These are phyloP conservation scores for Lichtheimia hyalospora DNA, from an alignment of 371 early-diverging fungal species.

Conservation along the genomic window DNA sequence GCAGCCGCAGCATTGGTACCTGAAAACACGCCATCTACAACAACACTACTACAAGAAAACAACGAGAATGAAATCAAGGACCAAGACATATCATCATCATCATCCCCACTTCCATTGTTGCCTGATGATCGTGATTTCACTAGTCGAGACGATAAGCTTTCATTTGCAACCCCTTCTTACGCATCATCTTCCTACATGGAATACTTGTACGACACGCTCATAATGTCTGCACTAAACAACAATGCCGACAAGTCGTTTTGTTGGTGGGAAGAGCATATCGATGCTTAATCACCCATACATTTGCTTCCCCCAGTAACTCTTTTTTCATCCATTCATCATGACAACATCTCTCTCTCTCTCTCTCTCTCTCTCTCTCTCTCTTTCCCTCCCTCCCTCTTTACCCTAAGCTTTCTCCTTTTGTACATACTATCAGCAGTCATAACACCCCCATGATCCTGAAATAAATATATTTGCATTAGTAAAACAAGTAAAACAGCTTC, in stretches of 20 bases:
- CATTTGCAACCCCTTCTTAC: background rate
- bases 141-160: constrained; percentile 1
- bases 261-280: constrained; percentile 33
- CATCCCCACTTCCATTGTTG: constrained; percentile 15
- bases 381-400: background rate
- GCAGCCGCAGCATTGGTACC: constrained; percentile 8
- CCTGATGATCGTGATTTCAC: constrained; percentile 41
- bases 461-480: background rate
- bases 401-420: background rate
- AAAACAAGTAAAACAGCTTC: background rate
- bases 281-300: background rate
- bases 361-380: background rate
- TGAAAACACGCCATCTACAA: constrained; percentile 1
- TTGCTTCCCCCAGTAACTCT: background rate
- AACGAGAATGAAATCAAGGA: background rate
- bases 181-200: constrained; percentile 34
- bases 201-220: constrained; percentile 44
- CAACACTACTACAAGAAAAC: too few species aligned
- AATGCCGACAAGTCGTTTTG: constrained; percentile 34
- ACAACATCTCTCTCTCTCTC: background rate
- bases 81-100: background rate
- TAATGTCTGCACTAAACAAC: constrained; percentile 35
- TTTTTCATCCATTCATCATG: background rate
- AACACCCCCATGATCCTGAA: constrained; percentile 3
- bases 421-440: background rate